phyloP scores from a whole-genome alignment of 1,284 basidiomycete species.

The Fistulina hepatica region DNA sequence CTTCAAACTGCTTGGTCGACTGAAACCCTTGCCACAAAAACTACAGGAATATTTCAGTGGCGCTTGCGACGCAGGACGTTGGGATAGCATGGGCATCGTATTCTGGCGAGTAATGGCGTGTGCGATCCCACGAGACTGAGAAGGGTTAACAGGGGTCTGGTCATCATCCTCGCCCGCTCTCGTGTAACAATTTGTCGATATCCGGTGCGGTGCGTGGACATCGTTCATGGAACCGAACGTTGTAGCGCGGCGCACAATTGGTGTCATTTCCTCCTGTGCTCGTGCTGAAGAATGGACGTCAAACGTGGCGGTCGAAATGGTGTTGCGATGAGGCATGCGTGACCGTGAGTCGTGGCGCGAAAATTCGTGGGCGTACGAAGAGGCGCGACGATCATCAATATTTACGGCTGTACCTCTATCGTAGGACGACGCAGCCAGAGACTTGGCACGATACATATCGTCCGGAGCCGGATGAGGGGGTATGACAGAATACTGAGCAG shows the following conservation, averaged over 20 bases:
- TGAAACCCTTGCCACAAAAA: slow-evolving; percentile 74
- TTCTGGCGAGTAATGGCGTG: no score
- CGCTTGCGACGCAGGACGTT: no score
- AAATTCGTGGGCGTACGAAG: no score
- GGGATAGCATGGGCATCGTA: no score
- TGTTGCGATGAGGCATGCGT: slow-evolving; percentile 1
- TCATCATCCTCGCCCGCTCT: slow-evolving; percentile 13
- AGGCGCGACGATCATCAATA: no score
- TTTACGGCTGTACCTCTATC: no score
- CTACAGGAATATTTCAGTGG: slow-evolving; percentile 58
- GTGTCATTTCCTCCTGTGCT: slow-evolving; percentile 10
- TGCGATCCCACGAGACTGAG: slow-evolving; percentile 12
- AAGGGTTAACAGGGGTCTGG: slow-evolving; percentile 16
- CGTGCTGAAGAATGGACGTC: slow-evolving; percentile 4
- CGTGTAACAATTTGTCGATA: slow-evolving; percentile 12
- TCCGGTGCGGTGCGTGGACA: slow-evolving; percentile 1
- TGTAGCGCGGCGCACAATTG: not conserved
- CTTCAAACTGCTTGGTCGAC: slow-evolving; percentile 71
- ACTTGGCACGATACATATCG: no score
- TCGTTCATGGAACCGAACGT: not conserved
- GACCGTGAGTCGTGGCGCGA: no score
- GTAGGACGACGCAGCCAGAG: no score
- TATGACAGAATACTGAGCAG: no score
- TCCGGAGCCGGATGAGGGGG: no score
- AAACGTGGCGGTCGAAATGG: slow-evolving; percentile 1